phyloP scores from a whole-genome alignment of 345 rosid genomes.

The Hibiscus trionum region DNA sequence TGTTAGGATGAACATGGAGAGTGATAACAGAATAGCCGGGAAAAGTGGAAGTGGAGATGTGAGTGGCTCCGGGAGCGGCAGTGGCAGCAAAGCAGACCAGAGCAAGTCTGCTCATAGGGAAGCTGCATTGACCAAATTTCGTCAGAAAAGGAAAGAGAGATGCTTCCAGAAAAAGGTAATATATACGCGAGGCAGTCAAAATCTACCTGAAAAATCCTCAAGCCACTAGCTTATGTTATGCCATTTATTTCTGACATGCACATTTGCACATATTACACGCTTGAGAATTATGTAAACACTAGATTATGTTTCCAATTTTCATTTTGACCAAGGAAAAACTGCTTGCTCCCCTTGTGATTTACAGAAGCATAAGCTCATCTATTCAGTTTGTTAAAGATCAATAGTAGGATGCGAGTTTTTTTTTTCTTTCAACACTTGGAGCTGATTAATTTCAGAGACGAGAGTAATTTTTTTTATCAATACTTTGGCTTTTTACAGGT shows the following conservation, averaged over 20 bases:
- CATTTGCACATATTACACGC: neutral
- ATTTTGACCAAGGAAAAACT: neutral
- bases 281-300: neutral
- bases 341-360: neutral
- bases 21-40: slow-evolving; percentile 25
- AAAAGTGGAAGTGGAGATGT: slow-evolving; percentile 33
- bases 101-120: slow-evolving; percentile 22
- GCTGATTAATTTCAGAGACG: neutral
- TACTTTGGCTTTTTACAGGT: slow-evolving; percentile 10
- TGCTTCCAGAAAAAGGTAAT: slow-evolving; percentile 37
- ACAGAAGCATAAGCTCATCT: neutral
- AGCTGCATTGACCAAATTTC: slow-evolving; percentile 37
- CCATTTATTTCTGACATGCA: neutral
- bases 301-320: neutral
- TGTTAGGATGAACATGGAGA: slow-evolving; percentile 27
- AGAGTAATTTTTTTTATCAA: neutral
- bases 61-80: slow-evolving; percentile 20
- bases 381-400: neutral
- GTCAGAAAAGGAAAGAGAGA: slow-evolving; percentile 28
- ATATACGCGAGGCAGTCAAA: neutral
- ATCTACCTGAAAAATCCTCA: neutral
- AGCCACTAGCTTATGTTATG: slow-evolving; percentile 1
- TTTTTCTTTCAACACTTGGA: neutral
- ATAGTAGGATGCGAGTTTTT: neutral
- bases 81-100: slow-evolving; percentile 22